These are phyloP conservation scores for Saccharomycopsis fodiens DNA, from an alignment of 805 yeast genomes.

Conservation along the genomic window DNA sequence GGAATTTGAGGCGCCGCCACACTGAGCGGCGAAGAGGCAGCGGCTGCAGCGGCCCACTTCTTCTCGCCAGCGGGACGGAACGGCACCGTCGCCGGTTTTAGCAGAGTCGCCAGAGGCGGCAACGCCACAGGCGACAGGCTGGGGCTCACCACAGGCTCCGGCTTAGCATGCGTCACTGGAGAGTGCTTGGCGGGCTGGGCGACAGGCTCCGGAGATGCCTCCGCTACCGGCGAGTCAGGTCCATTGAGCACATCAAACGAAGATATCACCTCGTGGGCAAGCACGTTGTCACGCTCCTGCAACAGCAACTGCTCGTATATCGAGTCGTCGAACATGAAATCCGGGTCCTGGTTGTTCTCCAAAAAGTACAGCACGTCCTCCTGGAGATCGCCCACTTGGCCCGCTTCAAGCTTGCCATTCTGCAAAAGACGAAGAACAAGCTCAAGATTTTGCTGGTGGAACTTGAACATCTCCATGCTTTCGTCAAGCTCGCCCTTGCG, in stretches of 20 bases:
- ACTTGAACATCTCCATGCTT: conserved; percentile 62
- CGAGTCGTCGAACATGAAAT: conserved; percentile 89
- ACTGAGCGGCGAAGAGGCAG: conserved; percentile 24
- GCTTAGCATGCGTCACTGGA: not conserved
- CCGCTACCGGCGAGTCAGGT: not conserved
- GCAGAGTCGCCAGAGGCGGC: conserved; percentile 15
- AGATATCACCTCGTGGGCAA: conserved; percentile 17
- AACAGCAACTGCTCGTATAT: conserved; percentile 82
- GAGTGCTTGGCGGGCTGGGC: not conserved
- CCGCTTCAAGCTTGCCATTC: conserved; percentile 73
- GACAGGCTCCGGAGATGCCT: not conserved
- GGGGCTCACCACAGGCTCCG: not conserved
- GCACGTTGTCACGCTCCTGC: conserved; percentile 31
- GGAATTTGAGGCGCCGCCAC: not conserved
- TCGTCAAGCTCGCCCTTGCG: conserved; percentile 56
- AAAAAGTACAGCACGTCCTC: conserved; percentile 92
- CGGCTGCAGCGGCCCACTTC: conserved; percentile 52
- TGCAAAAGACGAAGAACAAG: conserved; percentile 68
- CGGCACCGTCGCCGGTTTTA: conserved; percentile 50
- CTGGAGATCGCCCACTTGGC: conserved; percentile 62
- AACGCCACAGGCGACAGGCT: not conserved
- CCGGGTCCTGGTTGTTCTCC: conserved; percentile 88
- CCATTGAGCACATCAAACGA: conserved; percentile 11
- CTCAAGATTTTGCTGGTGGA: conserved; percentile 75
- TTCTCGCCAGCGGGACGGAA: conserved; percentile 45